These are phyloP conservation scores for Cornus kousa DNA, from an alignment of 148 eudicot species.

Conservation along the genomic window DNA sequence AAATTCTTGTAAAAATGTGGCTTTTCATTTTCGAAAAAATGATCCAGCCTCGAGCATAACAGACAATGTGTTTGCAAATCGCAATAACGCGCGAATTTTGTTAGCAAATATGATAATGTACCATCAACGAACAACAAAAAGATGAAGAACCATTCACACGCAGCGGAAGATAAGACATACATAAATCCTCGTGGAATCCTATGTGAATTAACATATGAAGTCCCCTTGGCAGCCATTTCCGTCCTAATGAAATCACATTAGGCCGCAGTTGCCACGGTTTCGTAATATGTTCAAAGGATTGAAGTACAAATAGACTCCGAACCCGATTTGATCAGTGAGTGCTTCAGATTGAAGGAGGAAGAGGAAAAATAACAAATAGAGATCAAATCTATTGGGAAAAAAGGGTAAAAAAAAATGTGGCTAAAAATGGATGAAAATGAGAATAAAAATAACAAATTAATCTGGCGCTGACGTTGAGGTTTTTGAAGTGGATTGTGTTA, in stretches of 20 bases:
- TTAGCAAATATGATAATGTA: constrained; percentile 46
- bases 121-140: constrained; percentile 65
- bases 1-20: constrained; percentile 34
- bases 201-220: constrained; percentile 23
- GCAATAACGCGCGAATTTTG: constrained; percentile 56
- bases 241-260: no score
- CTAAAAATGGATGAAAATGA: no score
- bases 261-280: no score
- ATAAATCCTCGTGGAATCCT: constrained; percentile 34
- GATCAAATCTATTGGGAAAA: no score
- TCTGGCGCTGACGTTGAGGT: not conserved
- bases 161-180: constrained; percentile 41
- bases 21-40: constrained; percentile 44
- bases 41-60: constrained; percentile 64
- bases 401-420: not conserved
- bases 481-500: not conserved
- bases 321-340: no score
- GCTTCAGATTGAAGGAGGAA: no score
- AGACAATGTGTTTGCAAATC: constrained; percentile 56
- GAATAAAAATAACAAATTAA: no score
- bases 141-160: constrained; percentile 73
- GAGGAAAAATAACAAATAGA: no score
- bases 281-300: no score
- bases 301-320: no score
- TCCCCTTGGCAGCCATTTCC: constrained; percentile 32